Percentiles rank a stretch among this genome's conserved stretches.
These are phyloP conservation scores for Thuidium tamariscinum DNA, from an alignment of 225 moss, liverwort and hornwort genomes.

Conservation along the genomic window DNA sequence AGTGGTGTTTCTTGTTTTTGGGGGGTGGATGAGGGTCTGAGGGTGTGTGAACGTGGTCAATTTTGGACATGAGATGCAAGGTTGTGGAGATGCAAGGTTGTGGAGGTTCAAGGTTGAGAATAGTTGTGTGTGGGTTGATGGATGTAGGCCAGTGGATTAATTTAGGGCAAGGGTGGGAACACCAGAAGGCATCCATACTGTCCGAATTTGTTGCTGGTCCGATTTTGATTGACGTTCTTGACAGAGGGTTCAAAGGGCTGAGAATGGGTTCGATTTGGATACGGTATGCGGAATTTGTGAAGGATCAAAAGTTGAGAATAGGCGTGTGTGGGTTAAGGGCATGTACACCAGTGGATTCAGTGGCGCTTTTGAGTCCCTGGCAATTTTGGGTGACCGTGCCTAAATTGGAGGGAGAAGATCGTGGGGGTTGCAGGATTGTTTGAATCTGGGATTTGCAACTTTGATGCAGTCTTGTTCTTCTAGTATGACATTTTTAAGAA, in stretches of 20 bases:
- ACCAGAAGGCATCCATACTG: neutral
- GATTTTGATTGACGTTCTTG: neutral
- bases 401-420: neutral
- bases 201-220: neutral
- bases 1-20: neutral
- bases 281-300: neutral
- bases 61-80: neutral
- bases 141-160: neutral
- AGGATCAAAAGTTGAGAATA: neutral
- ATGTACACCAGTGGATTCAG: neutral
- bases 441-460: neutral
- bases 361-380: neutral
- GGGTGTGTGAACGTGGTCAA: neutral
- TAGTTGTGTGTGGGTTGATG: neutral
- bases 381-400: neutral
- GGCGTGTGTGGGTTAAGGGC: neutral
- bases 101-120: neutral
- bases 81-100: neutral
- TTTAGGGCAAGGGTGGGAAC: neutral
- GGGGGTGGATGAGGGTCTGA: too few species aligned
- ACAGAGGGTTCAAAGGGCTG: neutral
- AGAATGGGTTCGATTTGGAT: neutral
- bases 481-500: neutral
- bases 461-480: neutral
- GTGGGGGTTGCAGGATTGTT: neutral